Base-by-base conservation (phyloP, 106 monocot species). In the Dendrobium huoshanense region DNA sequence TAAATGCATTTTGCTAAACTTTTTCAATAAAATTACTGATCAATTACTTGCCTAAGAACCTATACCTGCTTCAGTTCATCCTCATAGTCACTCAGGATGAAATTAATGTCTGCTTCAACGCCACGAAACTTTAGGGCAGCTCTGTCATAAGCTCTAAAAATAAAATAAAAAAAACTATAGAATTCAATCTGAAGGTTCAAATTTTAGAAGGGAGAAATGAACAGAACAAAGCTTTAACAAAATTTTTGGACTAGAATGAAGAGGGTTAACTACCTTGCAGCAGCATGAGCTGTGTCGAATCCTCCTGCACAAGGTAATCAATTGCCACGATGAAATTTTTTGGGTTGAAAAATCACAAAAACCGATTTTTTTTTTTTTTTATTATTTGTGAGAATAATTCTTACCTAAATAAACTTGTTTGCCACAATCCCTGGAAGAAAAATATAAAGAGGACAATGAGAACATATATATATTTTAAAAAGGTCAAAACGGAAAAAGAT, bases 401-500 rank as follows among this genome's bases (percentile, higher is more conserved):
- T 77, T 87, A 94, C 94, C 94, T 75, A 94, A 72, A 87, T 94
- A 94, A 10, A 94, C 94, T 59, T 94, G 94, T 77, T 94, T 94
- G 42, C 94, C 94, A 73, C 89, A 94, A 33, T 94, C 94, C 94
- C 94, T 94, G 85, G 77, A 84, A 61, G 45, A 48, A 82, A 67
- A 59, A 51, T 13, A 51, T 13, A 3, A 13, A 59, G 27, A 58
- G 25, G 49, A 75, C 11, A 9, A 67, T 18, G 8, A 33, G 73
- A 42, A 9, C 3, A 13, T 37, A 37, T 37, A 37, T 51, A 51
- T 51, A 11, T 51, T 15, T 51, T 15, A 51, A 51, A 15, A 51
- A 51, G 15, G 51, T 51, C 51, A 51, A 16, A 33, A 73, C 7
- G 24, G 44, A 44, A 55, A 48, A 79, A 43, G 7, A 58, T 61